Evolutionary conservation across 2,329 filamentous ascomycete species (phyloP).

Genomic region (Parastagonospora nodorum): DNA sequence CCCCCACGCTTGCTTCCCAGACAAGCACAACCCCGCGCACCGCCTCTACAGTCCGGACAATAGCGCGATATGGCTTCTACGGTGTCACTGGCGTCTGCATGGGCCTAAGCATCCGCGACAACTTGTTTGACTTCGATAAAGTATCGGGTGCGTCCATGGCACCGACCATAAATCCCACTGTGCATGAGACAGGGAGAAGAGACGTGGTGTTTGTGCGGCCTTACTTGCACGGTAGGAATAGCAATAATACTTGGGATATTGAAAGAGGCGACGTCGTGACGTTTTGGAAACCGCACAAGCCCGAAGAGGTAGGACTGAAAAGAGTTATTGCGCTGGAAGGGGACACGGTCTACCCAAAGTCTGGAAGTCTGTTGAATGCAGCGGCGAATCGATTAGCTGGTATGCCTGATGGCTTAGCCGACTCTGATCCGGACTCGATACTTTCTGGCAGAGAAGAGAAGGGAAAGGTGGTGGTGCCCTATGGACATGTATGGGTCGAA

Average conservation of each 20-base stretch:
- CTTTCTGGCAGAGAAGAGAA: constrained; percentile 18
- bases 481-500: constrained; percentile 92
- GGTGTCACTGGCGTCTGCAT: constrained; percentile 17
- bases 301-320: constrained; percentile 76
- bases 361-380: constrained; percentile 53
- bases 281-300: constrained; percentile 64
- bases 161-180: constrained; percentile 51
- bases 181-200: constrained; percentile 43
- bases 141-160: constrained; percentile 52
- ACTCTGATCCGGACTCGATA: constrained; percentile 19
- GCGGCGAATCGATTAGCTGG: constrained; percentile 15
- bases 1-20: constrained; percentile 4
- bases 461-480: constrained; percentile 66
- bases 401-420: constrained; percentile 37
- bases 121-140: constrained; percentile 43
- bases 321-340: constrained; percentile 80
- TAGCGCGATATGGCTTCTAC: neutral
- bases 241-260: constrained; percentile 30
- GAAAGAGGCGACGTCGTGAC: constrained; percentile 52
- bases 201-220: constrained; percentile 49
- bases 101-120: constrained; percentile 47
- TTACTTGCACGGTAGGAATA: constrained; percentile 7
- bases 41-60: constrained; percentile 5
- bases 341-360: constrained; percentile 65
- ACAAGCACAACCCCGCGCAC: constrained; percentile 4